phyloP scores from a whole-genome alignment of 371 early-diverging fungal species.

The Catenaria anguillulae region DNA sequence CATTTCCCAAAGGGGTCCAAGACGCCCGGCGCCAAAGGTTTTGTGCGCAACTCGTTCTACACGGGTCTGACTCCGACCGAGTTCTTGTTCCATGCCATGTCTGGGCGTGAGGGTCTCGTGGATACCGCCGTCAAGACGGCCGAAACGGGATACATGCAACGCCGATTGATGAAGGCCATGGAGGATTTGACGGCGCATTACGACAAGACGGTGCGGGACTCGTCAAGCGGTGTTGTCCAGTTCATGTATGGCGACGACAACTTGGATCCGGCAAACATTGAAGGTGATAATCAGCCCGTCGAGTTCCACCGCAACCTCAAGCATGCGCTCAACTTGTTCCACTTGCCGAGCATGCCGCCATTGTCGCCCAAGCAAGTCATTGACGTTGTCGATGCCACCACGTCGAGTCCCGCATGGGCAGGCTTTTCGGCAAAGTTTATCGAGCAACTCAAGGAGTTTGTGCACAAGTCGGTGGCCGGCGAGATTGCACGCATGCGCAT shows the following conservation, averaged over 20 bases:
- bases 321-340: slow-evolving; percentile 73
- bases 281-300: slow-evolving; percentile 54
- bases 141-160: slow-evolving; percentile 94
- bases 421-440: background rate
- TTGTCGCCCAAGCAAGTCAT: slow-evolving; percentile 56
- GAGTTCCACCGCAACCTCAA: slow-evolving; percentile 63
- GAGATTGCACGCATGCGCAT: background rate
- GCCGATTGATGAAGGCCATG: slow-evolving; percentile 96
- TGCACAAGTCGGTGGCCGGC: background rate
- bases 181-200: slow-evolving; percentile 97
- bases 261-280: slow-evolving; percentile 90
- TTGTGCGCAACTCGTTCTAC: slow-evolving; percentile 97
- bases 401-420: background rate
- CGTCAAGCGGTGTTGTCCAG: slow-evolving; percentile 81
- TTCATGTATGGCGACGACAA: slow-evolving; percentile 98
- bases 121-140: slow-evolving; percentile 8
- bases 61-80: slow-evolving; percentile 95
- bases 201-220: slow-evolving; percentile 96
- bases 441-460: background rate
- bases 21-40: slow-evolving; percentile 91
- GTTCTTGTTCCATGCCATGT: slow-evolving; percentile 99
- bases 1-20: slow-evolving; percentile 98
- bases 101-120: slow-evolving; percentile 92
- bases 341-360: slow-evolving; percentile 70
- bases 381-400: slow-evolving; percentile 39